These are phyloP conservation scores for Chaetomium fimeti DNA, from an alignment of 495 filamentous ascomycete genomes.

Conservation along the genomic window DNA sequence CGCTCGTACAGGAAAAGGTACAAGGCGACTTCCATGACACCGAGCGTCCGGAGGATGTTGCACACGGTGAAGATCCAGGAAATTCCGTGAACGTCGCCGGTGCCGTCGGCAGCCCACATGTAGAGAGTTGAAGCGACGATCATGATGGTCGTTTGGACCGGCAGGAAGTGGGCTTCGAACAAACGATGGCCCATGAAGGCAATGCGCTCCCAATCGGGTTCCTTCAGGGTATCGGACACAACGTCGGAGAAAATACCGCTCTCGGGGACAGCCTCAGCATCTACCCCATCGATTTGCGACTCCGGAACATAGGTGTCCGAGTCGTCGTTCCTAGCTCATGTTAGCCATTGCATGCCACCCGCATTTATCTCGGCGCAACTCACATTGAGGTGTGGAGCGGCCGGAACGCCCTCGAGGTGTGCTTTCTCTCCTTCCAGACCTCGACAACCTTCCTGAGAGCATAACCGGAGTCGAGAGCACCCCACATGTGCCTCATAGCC, in stretches of 20 bases:
- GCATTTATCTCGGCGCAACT: constrained; percentile 17
- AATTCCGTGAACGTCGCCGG: constrained; percentile 49
- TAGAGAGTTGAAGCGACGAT: constrained; percentile 59
- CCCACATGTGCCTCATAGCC: constrained; percentile 71
- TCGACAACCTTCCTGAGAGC: constrained; percentile 51
- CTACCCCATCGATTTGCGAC: constrained; percentile 40
- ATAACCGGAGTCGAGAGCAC: constrained; percentile 63
- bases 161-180: constrained; percentile 69
- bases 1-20: constrained; percentile 62
- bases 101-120: constrained; percentile 47
- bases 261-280: constrained; percentile 40
- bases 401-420: constrained; percentile 49
- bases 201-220: constrained; percentile 47
- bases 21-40: constrained; percentile 59
- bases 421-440: constrained; percentile 51
- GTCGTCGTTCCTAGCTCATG: constrained; percentile 34
- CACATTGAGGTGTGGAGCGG: constrained; percentile 51
- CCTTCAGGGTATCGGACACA: constrained; percentile 44
- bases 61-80: constrained; percentile 56
- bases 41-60: constrained; percentile 54
- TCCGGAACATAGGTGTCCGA: constrained; percentile 50
- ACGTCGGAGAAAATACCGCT: constrained; percentile 52
- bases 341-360: background rate
- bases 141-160: constrained; percentile 60
- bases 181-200: constrained; percentile 57